Evolutionary conservation across 1,139 yeast species (phyloP), one percentile per base, ranked within the genome.

Genomic region (Chernovozyma sophiae-reginae): DNA sequence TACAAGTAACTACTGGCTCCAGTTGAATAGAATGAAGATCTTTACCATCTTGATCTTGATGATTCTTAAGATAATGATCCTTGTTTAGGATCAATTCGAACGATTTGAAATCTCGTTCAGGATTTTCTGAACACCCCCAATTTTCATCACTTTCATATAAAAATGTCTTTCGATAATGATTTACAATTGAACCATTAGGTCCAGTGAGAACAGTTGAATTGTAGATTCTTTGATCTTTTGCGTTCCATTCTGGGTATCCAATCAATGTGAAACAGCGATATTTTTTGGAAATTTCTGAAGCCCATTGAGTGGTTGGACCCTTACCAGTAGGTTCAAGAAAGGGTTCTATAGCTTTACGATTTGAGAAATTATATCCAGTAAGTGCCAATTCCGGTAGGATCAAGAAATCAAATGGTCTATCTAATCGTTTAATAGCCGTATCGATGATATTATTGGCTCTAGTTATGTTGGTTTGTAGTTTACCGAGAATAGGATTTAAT

Each of bases 351-450:
- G 77, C 79, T 0, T 53, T 46, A 16, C 65, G 56, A 12, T 70
- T 60, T 13, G 60, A 54, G 58, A 81, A 87, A 51, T 83, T 84
- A 57, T 89, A 90, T 1, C 97, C 97, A 0, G 96, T 84, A 18
- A 90, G 62, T 0, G 95, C 90, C 38, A 89, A 61, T 52, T 90
- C 97, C 0, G 97, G 96, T 13, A 90, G 68, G 2, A 90, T 74
- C 5, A 89, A 57, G 19, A 89, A 48, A 53, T 86, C 89, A 1
- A 77, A 69, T n/a, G 49, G 45, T n/a, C 43, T 37, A 13, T 43
- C 46, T 12, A 37, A 13, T 25, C 44, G 38, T 5, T 36, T 32
- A 17, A 49, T 40, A 13, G 43, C 55, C 48, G 17, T 47, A 39
- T 59, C 60, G 14, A 75, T 52, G 23, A 79, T 54, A n/a, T 45